Evolutionary conservation across 2,329 filamentous ascomycete genomes (phyloP).

Genomic region (Pseudocercospora fuligena): DNA sequence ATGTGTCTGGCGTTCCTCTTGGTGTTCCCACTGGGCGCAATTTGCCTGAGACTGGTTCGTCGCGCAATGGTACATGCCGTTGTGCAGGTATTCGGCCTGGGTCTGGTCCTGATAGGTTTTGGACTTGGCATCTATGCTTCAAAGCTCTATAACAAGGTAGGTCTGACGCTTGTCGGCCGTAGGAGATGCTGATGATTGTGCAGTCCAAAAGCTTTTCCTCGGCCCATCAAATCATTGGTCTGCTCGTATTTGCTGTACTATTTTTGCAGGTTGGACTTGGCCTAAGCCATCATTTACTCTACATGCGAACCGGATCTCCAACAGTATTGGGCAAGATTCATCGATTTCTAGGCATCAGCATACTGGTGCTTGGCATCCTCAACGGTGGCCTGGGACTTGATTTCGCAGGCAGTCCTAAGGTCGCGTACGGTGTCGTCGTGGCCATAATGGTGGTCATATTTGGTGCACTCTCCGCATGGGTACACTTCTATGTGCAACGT

Average conservation of each 20-base stretch:
- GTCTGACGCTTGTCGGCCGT: slow-evolving; percentile 17
- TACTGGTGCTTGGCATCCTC: slow-evolving; percentile 59
- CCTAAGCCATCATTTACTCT: slow-evolving; percentile 46
- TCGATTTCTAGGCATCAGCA: slow-evolving; percentile 61
- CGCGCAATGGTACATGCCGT: slow-evolving; percentile 50
- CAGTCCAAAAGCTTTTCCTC: slow-evolving; percentile 51
- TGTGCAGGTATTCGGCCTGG: slow-evolving; percentile 45
- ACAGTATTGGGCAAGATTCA: slow-evolving; percentile 57
- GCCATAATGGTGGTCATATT: slow-evolving; percentile 29
- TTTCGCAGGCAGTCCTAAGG: slow-evolving; percentile 54
- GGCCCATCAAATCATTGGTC: slow-evolving; percentile 54
- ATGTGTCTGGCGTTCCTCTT: slow-evolving; percentile 44
- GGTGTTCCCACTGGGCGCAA: slow-evolving; percentile 43
- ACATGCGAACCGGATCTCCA: slow-evolving; percentile 40
- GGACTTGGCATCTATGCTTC: slow-evolving; percentile 50
- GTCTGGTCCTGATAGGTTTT: slow-evolving; percentile 46
- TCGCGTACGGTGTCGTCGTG: slow-evolving; percentile 31
- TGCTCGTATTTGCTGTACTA: slow-evolving; percentile 44
- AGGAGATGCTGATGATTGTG: slow-evolving; percentile 11
- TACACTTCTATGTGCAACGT: slow-evolving; percentile 24
- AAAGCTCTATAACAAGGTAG: slow-evolving; percentile 46
- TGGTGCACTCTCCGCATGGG: slow-evolving; percentile 17
- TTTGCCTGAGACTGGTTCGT: slow-evolving; percentile 46
- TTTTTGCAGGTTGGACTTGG: slow-evolving; percentile 47
- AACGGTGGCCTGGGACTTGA: slow-evolving; percentile 66